Evolutionary conservation across 2,329 filamentous ascomycete species (phyloP), one percentile per base, ranked within the genome.

Genomic region (Phialophora verrucosa): DNA sequence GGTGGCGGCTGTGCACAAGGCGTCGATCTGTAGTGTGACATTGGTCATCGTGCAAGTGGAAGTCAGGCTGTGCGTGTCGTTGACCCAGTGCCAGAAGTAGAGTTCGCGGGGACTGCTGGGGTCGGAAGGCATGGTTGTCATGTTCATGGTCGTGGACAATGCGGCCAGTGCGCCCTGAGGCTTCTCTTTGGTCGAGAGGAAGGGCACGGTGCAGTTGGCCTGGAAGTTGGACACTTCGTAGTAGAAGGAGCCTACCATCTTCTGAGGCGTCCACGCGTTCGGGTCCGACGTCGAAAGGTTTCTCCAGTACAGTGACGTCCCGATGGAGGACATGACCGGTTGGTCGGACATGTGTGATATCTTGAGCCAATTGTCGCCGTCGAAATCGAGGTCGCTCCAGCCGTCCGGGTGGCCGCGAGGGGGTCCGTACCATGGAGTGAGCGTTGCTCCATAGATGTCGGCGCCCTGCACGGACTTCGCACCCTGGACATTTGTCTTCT

Each of bases 371-470:
- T 42, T 44, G 23, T 64, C 42, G 10, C 12, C 17, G 10, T 65
- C 63, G 29, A 62, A 55, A 20, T 65, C 57, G 44, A 65, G 29
- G 12, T 61, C 29, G 14, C 47, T n/a, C 49, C 49, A 57, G 23
- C 27, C 49, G 10, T 53, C 27, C 11, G 57, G 31, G 27, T 31
- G 23, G 8, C 44, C 62, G 20, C 62, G 62, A 2, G 53, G 12
- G 23, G 54, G 62, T n/a, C 62, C 62, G 20, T 64, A 64, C 62
- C 62, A 64, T 11, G 62, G 62, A 3, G 62, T 64, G 27, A 64
- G 62, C 23, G 62, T 64, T 23, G 62, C 62, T 5, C 62, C 62
- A 25, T 64, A 64, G 29, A 64, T 64, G 32, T 64, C 62, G 23
- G 62, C 62, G 20, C 62, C 62, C 25, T 64, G 54, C 7, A 59